phyloP scores from a whole-genome alignment of 805 yeast genomes.

The Candida coleopterorum region DNA sequence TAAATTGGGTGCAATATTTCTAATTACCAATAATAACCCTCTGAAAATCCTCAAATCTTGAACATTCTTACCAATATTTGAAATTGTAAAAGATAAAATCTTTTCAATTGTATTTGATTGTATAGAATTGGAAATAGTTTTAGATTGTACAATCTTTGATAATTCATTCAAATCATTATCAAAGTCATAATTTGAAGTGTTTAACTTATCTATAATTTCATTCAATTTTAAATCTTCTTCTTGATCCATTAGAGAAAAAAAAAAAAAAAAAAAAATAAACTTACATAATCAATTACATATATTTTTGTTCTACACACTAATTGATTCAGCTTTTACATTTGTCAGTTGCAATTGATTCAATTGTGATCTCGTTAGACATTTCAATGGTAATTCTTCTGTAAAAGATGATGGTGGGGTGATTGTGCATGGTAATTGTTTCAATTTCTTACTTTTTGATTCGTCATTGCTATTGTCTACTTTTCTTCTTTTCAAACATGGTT shows the following conservation, averaged over 20 bases:
- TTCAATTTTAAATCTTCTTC: not conserved
- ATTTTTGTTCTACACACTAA: constrained; percentile 1
- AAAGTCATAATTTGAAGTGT: not conserved
- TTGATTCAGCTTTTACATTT: constrained; percentile 1
- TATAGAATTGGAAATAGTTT: not conserved
- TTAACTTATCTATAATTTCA: not conserved
- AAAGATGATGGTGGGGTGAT: constrained; percentile 37
- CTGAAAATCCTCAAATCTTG: constrained; percentile 7
- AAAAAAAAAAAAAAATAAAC: constrained; percentile 11
- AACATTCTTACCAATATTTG: not conserved
- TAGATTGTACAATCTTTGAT: not conserved
- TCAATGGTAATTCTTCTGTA: constrained; percentile 10
- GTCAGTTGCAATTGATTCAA: constrained; percentile 7
- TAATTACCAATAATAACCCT: constrained; percentile 7
- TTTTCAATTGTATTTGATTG: not conserved
- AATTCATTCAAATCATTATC: not conserved
- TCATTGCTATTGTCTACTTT: constrained; percentile 10
- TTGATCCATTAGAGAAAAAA: not conserved
- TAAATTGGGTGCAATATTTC: constrained; percentile 4
- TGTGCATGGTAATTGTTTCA: constrained; percentile 13
- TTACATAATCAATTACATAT: too few relatives aligned
- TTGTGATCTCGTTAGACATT: constrained; percentile 9
- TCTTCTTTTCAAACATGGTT: constrained; percentile 18
- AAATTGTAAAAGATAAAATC: not conserved
- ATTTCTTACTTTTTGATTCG: constrained; percentile 11